Evolutionary conservation across 2,329 filamentous ascomycete species (phyloP).

Genomic region (Ciborinia camelliae): DNA sequence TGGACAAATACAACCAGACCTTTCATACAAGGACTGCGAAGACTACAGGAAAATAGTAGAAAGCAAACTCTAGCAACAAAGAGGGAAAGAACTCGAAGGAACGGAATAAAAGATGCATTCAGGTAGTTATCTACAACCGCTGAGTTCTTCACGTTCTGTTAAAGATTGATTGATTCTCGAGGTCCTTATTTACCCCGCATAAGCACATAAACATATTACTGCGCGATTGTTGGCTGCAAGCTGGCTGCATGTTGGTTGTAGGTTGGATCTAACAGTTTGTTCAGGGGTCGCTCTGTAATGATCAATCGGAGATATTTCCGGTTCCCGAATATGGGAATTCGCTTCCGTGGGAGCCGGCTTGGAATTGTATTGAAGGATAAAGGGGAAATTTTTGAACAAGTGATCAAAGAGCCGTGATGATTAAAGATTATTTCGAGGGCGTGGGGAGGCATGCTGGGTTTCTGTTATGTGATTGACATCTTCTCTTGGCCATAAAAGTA

Average conservation of each 20-base stretch:
- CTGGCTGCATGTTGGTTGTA: not conserved
- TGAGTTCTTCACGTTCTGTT: not conserved
- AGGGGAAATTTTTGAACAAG: too few relatives aligned
- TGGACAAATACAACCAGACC: too few relatives aligned
- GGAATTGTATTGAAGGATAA: not conserved
- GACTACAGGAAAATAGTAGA: too few relatives aligned
- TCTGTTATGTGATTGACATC: too few relatives aligned
- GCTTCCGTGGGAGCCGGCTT: not conserved
- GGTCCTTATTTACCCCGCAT: too few relatives aligned
- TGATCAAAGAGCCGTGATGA: too few relatives aligned
- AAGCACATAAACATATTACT: fast-evolving
- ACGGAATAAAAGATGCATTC: not conserved
- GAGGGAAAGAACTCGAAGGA: not conserved
- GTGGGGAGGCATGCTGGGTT: too few relatives aligned
- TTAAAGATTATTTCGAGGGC: too few relatives aligned
- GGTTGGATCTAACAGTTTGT: too few relatives aligned
- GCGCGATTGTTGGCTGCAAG: not conserved
- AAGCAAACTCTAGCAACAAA: too few relatives aligned
- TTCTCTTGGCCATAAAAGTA: too few relatives aligned
- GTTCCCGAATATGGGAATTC: not conserved
- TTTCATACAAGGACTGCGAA: too few relatives aligned
- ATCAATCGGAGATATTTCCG: not conserved
- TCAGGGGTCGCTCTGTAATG: not conserved
- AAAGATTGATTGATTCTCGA: not conserved
- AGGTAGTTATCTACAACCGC: not conserved